Percentiles rank a stretch among this genome's conserved stretches.
Evolutionary conservation across 2,329 filamentous ascomycete genomes (phyloP).

Genomic region (Apiospora kogelbergensis): DNA sequence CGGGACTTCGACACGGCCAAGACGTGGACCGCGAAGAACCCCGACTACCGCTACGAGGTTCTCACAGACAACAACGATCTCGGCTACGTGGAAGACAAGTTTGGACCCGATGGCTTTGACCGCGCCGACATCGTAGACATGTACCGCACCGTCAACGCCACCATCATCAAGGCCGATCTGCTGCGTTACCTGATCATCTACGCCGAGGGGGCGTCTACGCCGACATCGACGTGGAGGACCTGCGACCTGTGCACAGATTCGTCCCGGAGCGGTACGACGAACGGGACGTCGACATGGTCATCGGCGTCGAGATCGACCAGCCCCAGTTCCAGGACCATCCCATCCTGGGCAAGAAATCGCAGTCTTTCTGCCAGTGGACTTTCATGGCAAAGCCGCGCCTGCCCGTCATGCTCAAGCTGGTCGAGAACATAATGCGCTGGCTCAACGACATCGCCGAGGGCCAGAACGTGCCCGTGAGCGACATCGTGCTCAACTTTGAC

Average conservation of each 20-base stretch:
- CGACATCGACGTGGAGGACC: slow-evolving; percentile 43
- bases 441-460: slow-evolving; percentile 57
- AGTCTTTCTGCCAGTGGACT: slow-evolving; percentile 75
- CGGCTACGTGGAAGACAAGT: slow-evolving; percentile 67
- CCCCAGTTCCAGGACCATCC: slow-evolving; percentile 63
- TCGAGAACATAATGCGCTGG: slow-evolving; percentile 69
- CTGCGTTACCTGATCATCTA: slow-evolving; percentile 69
- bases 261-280: slow-evolving; percentile 64
- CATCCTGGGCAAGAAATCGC: slow-evolving; percentile 66
- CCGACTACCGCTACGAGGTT: slow-evolving; percentile 66
- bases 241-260: slow-evolving; percentile 45
- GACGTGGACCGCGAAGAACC: slow-evolving; percentile 68
- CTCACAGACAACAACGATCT: slow-evolving; percentile 68
- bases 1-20: slow-evolving; percentile 59
- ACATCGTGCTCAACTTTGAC: slow-evolving; percentile 69
- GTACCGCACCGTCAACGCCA: slow-evolving; percentile 59
- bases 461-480: slow-evolving; percentile 57
- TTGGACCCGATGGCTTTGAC: slow-evolving; percentile 63
- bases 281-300: slow-evolving; percentile 67
- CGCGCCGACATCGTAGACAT: slow-evolving; percentile 65
- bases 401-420: slow-evolving; percentile 66
- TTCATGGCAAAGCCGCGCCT: slow-evolving; percentile 68
- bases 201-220: slow-evolving; percentile 58
- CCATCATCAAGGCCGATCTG: slow-evolving; percentile 67
- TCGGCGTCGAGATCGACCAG: slow-evolving; percentile 71